phyloP scores from a whole-genome alignment of 257 asterid genomes.

The Solanum sejunctum region DNA sequence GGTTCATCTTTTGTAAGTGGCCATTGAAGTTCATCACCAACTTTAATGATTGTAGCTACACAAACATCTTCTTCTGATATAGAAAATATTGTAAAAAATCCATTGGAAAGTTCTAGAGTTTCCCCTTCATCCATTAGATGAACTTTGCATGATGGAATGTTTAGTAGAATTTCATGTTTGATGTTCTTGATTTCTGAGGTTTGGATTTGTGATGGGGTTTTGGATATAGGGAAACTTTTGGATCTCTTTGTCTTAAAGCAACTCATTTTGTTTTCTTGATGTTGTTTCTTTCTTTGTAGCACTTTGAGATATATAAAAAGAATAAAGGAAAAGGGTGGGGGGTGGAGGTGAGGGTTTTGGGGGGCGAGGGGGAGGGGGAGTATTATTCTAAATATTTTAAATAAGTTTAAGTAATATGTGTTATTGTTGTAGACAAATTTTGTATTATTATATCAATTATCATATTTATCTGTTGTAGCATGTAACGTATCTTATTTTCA shows the following conservation, averaged over 20 bases:
- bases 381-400: neutral
- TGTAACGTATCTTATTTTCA: neutral
- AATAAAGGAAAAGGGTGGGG: neutral
- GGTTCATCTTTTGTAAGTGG: constrained; percentile 81
- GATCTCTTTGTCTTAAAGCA: constrained; percentile 44
- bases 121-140: constrained; percentile 61
- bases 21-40: constrained; percentile 73
- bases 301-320: neutral
- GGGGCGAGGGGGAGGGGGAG: fast-evolving
- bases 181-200: constrained; percentile 24
- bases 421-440: fast-evolving
- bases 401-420: neutral
- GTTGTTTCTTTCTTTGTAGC: neutral
- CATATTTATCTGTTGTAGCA: neutral
- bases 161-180: constrained; percentile 35
- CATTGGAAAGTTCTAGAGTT: constrained; percentile 47
- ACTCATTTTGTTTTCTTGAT: constrained; percentile 19
- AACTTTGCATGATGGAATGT: constrained; percentile 51
- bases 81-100: constrained; percentile 34
- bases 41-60: constrained; percentile 54
- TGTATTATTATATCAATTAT: neutral
- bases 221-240: constrained; percentile 4
- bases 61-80: constrained; percentile 34
- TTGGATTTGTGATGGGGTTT: constrained; percentile 1
- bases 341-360: fast-evolving